A percentile compares a stretch with the other conserved stretches of the same genome.
Evolutionary conservation across 306 rosid genomes (phyloP).

Genomic region (Medicago lupulina): DNA sequence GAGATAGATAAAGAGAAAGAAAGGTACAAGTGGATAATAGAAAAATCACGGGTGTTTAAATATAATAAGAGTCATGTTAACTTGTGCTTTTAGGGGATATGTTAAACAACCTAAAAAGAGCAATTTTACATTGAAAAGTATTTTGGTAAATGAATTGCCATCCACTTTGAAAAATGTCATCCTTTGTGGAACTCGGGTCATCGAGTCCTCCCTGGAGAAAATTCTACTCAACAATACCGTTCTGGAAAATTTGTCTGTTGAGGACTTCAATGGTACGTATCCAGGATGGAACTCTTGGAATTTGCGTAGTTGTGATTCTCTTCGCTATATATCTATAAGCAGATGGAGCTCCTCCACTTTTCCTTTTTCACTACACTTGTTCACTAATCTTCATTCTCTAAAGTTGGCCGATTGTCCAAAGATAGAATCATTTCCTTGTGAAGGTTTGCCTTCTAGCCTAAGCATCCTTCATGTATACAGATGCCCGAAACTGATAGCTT

Average conservation of each 20-base stretch:
- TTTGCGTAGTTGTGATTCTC: not conserved
- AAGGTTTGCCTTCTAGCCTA: not conserved
- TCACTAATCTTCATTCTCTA: not conserved
- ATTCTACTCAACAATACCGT: not conserved
- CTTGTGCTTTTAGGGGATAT: no score
- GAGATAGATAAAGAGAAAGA: no score
- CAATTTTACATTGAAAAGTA: no score
- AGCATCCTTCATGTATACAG: not conserved
- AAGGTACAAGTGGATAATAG: no score
- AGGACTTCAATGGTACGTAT: not conserved
- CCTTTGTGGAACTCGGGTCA: not conserved
- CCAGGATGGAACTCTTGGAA: not conserved
- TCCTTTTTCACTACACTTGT: not conserved
- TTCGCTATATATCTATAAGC: not conserved
- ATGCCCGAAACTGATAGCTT: not conserved
- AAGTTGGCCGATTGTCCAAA: not conserved
- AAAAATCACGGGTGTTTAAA: no score
- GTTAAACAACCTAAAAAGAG: no score
- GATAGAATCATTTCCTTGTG: not conserved
- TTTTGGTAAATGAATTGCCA: not conserved
- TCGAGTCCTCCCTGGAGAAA: not conserved
- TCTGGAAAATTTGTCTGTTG: not conserved
- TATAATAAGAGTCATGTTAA: no score
- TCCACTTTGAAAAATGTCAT: not conserved
- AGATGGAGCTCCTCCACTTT: not conserved